Evolutionary conservation across 2,329 filamentous ascomycete genomes (phyloP).

Genomic region (Periconia digitata): DNA sequence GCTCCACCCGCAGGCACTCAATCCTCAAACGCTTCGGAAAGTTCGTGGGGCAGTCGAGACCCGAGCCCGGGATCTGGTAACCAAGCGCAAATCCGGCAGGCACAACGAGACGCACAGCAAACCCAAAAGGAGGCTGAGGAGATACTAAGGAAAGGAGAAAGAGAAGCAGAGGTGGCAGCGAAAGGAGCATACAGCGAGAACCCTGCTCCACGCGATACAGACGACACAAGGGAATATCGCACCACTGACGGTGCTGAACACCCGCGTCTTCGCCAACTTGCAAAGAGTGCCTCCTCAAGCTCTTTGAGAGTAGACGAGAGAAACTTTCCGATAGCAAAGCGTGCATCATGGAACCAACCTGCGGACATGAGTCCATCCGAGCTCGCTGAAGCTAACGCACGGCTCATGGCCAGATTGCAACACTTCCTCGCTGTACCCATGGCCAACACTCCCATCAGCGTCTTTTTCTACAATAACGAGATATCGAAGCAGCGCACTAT

Average conservation of each 20-base stretch:
- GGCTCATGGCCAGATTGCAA: conserved; percentile 82
- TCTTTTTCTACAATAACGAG: conserved; percentile 91
- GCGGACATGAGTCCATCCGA: conserved; percentile 74
- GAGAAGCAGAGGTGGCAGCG: conserved; percentile 70
- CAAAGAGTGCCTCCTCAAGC: conserved; percentile 26
- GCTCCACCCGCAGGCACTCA: conserved; percentile 56
- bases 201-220: conserved; percentile 52
- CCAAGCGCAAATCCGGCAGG: conserved; percentile 52
- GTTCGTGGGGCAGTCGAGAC: conserved; percentile 47
- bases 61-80: conserved; percentile 46
- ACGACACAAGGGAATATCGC: conserved; percentile 43
- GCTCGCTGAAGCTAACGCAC: conserved; percentile 75
- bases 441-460: conserved; percentile 74
- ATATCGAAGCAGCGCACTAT: conserved; percentile 83
- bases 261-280: conserved; percentile 21
- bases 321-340: conserved; percentile 48
- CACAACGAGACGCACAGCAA: conserved; percentile 61
- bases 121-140: conserved; percentile 75
- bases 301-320: conserved; percentile 29
- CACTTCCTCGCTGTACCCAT: conserved; percentile 89
- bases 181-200: conserved; percentile 74
- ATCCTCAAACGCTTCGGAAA: conserved; percentile 38
- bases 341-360: conserved; percentile 53
- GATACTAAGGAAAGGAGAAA: conserved; percentile 71
- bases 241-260: conserved; percentile 32